Conservation (phyloP, 2,329 filamentous ascomycete species). For the Aspergillus quadrilineatus region DNA sequence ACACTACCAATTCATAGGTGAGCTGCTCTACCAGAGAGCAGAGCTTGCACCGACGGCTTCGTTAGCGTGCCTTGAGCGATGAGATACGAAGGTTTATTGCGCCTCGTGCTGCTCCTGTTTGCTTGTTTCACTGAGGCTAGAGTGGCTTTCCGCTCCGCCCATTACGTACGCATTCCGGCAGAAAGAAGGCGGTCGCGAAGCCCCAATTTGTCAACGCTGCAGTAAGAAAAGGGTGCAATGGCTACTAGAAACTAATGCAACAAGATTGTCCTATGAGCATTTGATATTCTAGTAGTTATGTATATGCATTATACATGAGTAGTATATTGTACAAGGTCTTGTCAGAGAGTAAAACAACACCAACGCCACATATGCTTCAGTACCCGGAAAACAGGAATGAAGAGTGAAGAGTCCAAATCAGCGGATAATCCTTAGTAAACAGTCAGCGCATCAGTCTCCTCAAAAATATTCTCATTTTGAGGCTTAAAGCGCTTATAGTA, state of each 20-base stretch:
- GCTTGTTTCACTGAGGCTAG: constrained; percentile 33
- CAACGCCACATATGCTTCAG: constrained; percentile 22
- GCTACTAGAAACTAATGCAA: not conserved
- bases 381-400: not conserved
- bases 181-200: constrained; percentile 19
- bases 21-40: constrained; percentile 17
- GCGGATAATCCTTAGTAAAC: not conserved
- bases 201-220: not conserved
- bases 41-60: not conserved
- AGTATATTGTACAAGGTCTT: not conserved
- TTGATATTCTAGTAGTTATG: not conserved
- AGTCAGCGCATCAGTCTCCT: not conserved
- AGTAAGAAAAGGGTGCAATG: no score
- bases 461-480: not conserved
- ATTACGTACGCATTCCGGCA: constrained; percentile 33
- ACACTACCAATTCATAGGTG: not conserved
- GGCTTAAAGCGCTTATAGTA: not conserved
- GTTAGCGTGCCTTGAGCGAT: not conserved
- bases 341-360: not conserved
- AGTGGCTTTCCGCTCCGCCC: constrained; percentile 30
- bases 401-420: not conserved
- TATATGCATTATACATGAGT: not conserved
- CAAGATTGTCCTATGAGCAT: not conserved
- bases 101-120: constrained; percentile 13
- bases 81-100: constrained; percentile 11